Evolutionary conservation across 2,329 filamentous ascomycete genomes (phyloP).

Genomic region (Coniosporium tulheliwenetii): DNA sequence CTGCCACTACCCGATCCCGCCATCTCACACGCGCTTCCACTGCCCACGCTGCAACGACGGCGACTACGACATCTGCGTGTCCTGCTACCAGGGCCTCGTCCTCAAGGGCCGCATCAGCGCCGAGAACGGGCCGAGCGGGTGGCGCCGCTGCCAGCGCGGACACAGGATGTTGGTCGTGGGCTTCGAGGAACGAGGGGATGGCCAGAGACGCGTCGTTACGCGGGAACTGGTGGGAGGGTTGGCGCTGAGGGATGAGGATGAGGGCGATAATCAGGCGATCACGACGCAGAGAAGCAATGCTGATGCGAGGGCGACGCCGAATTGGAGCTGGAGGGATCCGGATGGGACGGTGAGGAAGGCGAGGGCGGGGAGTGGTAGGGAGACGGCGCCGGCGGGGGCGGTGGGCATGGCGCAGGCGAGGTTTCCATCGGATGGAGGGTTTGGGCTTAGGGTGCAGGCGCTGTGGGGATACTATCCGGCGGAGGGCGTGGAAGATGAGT

Average conservation of each 20-base stretch:
- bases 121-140: conserved; percentile 66
- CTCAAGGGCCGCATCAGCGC: conserved; percentile 47
- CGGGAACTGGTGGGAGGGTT: conserved; percentile 65
- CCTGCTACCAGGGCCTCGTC: conserved; percentile 60
- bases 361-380: background rate
- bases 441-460: conserved; percentile 48
- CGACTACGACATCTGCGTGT: conserved; percentile 74
- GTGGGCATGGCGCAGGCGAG: background rate
- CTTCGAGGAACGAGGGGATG: conserved; percentile 53
- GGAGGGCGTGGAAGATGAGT: conserved; percentile 50
- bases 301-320: conserved; percentile 1
- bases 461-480: conserved; percentile 68
- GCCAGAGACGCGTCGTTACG: conserved; percentile 51
- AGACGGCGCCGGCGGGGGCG: background rate
- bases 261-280: no score
- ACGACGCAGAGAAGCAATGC: background rate
- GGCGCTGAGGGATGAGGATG: conserved; percentile 45
- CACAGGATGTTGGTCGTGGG: conserved; percentile 75
- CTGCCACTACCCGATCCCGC: conserved; percentile 57
- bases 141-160: conserved; percentile 65
- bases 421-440: conserved; percentile 60
- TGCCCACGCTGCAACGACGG: conserved; percentile 63
- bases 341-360: conserved; percentile 14
- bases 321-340: conserved; percentile 19
- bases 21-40: conserved; percentile 57